phyloP scores from a whole-genome alignment of 2,329 filamentous ascomycete species.

The Penicillium sp. region DNA sequence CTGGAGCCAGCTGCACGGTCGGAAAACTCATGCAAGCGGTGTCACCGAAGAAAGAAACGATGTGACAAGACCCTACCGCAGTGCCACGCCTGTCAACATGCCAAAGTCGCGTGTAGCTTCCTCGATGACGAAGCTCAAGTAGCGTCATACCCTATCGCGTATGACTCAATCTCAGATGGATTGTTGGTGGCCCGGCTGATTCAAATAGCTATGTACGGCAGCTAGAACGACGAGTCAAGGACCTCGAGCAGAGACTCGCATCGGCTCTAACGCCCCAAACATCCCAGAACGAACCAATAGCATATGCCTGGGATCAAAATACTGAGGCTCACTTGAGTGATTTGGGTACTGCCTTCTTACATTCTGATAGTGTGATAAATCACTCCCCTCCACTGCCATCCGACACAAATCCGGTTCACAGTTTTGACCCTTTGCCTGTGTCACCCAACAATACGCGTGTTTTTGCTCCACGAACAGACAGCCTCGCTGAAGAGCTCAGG shows the following conservation, averaged over 20 bases:
- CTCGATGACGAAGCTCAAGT: slow-evolving; percentile 40
- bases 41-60: slow-evolving; percentile 46
- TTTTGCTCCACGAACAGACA: slow-evolving; percentile 14
- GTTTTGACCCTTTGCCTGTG: background rate
- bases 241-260: slow-evolving; percentile 25
- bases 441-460: background rate
- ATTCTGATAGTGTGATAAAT: background rate
- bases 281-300: slow-evolving; percentile 3
- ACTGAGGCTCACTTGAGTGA: background rate
- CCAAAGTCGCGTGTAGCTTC: slow-evolving; percentile 44
- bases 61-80: slow-evolving; percentile 43
- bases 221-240: slow-evolving; percentile 30
- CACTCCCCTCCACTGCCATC: background rate
- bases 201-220: slow-evolving; percentile 35
- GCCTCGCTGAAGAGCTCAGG: slow-evolving; percentile 38
- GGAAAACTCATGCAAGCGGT: slow-evolving; percentile 40
- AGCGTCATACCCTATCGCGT: slow-evolving; percentile 45
- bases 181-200: background rate
- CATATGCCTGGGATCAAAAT: slow-evolving; percentile 3
- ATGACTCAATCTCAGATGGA: slow-evolving; percentile 14
- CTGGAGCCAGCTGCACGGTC: slow-evolving; percentile 25
- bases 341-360: background rate
- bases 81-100: slow-evolving; percentile 42
- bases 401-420: background rate
- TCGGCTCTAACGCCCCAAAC: slow-evolving; percentile 4